These are phyloP conservation scores for Suillus spraguei DNA, from an alignment of 768 basidiomycete species.

Conservation along the genomic window DNA sequence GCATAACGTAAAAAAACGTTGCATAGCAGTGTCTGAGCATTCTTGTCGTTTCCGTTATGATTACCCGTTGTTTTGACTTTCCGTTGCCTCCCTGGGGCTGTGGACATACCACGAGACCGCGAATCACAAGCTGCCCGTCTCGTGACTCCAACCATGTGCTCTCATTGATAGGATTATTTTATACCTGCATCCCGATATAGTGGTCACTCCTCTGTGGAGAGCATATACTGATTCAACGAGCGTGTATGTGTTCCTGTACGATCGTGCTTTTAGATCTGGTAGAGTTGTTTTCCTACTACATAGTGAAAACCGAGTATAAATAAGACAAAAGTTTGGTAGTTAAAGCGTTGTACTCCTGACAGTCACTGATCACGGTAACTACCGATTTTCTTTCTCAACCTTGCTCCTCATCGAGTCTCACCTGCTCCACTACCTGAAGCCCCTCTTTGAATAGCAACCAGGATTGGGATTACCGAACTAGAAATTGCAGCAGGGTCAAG, in stretches of 20 bases:
- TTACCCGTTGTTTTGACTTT: not conserved
- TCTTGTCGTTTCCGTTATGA: not conserved
- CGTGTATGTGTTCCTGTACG: conserved; percentile 3
- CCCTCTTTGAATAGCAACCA: conserved; percentile 5
- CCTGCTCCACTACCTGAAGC: not conserved
- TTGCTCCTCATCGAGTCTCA: conserved; percentile 4
- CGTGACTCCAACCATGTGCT: conserved; percentile 15
- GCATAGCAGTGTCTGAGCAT: not conserved
- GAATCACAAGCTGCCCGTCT: not conserved
- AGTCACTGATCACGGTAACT: conserved; percentile 14
- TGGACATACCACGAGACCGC: not conserved
- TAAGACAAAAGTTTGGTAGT: conserved; percentile 12
- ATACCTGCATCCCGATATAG: conserved; percentile 12
- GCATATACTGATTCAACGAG: not conserved
- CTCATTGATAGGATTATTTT: conserved; percentile 2
- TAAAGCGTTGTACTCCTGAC: conserved; percentile 8
- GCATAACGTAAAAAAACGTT: not conserved
- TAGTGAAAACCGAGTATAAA: no score
- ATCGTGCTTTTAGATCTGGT: conserved; percentile 1
- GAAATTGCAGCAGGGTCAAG: conserved; percentile 34
- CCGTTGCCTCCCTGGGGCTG: not conserved
- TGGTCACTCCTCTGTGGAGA: not conserved
- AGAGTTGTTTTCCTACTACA: conserved; percentile 3
- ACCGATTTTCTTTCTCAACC: conserved; percentile 8
- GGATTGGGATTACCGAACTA: conserved; percentile 16